These are phyloP conservation scores for Anthostomella pinea DNA, from an alignment of 2,329 filamentous ascomycete genomes.

Conservation along the genomic window DNA sequence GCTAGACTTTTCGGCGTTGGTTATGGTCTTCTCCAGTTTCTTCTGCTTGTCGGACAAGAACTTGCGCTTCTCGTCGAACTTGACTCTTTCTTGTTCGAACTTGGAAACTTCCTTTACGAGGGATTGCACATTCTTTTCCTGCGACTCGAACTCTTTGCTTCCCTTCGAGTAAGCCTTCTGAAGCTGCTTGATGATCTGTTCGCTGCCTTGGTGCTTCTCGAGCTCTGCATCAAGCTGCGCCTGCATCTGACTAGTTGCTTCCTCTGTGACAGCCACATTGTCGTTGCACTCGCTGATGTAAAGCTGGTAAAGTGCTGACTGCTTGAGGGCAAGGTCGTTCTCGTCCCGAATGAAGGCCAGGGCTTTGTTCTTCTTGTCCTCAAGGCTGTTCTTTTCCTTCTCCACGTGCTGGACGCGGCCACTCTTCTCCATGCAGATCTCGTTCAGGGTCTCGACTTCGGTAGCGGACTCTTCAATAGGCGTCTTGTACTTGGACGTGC, in stretches of 20 bases:
- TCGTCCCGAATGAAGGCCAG: conserved; percentile 86
- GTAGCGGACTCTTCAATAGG: conserved; percentile 92
- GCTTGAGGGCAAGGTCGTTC: conserved; percentile 86
- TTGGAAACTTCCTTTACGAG: conserved; percentile 85
- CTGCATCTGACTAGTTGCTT: conserved; percentile 89
- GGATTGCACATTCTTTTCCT: conserved; percentile 77
- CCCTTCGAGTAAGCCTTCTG: conserved; percentile 81
- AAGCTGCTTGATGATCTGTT: conserved; percentile 85
- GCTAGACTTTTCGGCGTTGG: conserved; percentile 70
- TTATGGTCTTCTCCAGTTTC: conserved; percentile 87
- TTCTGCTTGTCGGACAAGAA: conserved; percentile 88
- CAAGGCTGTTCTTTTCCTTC: conserved; percentile 88
- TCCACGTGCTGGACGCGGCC: conserved; percentile 95
- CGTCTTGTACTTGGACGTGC: conserved; percentile 96
- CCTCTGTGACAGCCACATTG: conserved; percentile 83
- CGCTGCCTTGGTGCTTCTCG: conserved; percentile 85
- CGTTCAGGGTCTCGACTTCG: conserved; percentile 89
- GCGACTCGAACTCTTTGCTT: conserved; percentile 76
- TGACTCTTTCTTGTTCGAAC: conserved; percentile 94
- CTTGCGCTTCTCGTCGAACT: conserved; percentile 96
- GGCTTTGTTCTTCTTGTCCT: conserved; percentile 96
- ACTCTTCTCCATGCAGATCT: conserved; percentile 93
- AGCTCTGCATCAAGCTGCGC: conserved; percentile 81
- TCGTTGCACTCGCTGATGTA: conserved; percentile 86
- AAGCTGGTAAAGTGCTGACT: conserved; percentile 89